These are phyloP conservation scores for Persicaria maculosa DNA, from an alignment of 148 eudicot genomes.

Conservation along the genomic window DNA sequence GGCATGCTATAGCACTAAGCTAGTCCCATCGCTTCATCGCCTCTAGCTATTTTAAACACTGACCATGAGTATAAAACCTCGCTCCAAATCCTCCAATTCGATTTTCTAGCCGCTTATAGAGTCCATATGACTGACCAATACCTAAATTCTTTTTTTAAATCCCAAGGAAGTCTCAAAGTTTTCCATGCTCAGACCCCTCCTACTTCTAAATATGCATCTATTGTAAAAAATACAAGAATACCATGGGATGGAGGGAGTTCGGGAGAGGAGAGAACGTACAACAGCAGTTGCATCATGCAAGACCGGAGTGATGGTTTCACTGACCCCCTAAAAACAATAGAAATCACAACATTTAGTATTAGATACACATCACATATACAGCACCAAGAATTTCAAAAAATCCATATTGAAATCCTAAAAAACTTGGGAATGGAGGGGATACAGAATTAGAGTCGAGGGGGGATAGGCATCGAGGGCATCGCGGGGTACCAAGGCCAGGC, in stretches of 20 bases:
- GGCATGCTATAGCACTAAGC: no score
- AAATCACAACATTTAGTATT: not conserved
- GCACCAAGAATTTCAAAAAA: not conserved
- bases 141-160: no score
- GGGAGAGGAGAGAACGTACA: constrained; percentile 25
- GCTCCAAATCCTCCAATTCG: no score
- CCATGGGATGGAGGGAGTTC: not conserved
- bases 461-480: constrained; percentile 79
- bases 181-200: no score
- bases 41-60: no score
- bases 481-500: constrained; percentile 70
- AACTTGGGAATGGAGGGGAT: constrained; percentile 1
- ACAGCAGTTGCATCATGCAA: constrained; percentile 65
- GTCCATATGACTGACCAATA: no score
- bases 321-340: constrained; percentile 28
- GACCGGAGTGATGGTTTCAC: constrained; percentile 55
- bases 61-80: no score
- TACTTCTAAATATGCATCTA: no score
- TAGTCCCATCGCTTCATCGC: no score
- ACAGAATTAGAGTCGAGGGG: constrained; percentile 44
- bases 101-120: no score
- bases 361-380: constrained; percentile 20
- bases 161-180: no score
- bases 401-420: not conserved
- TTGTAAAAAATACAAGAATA: no score